Evolutionary conservation across 371 early-diverging fungal genomes (phyloP).

Genomic region (Mucor piriformis): DNA sequence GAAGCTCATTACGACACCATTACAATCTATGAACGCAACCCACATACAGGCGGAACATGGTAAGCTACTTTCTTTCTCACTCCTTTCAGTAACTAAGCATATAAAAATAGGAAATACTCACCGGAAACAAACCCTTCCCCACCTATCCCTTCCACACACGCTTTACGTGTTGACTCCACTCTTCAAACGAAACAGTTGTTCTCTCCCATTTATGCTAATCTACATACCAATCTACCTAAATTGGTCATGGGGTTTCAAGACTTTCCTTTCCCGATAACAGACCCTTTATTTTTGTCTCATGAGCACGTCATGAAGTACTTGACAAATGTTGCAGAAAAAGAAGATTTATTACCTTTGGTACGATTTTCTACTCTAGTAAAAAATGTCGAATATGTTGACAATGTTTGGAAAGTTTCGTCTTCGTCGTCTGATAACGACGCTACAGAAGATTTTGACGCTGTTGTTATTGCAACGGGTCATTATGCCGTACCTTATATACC

Average conservation of each 20-base stretch:
- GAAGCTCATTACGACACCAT: slow-evolving; percentile 43
- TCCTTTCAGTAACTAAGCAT: not conserved
- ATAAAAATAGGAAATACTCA: slow-evolving; percentile 39
- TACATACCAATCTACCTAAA: slow-evolving; percentile 64
- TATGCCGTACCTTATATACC: slow-evolving; percentile 61
- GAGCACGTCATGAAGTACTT: slow-evolving; percentile 53
- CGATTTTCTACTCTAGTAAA: slow-evolving; percentile 52
- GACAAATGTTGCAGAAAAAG: slow-evolving; percentile 29
- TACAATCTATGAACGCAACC: slow-evolving; percentile 46
- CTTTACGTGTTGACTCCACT: slow-evolving; percentile 41
- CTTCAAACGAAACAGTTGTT: slow-evolving; percentile 2
- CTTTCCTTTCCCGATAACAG: slow-evolving; percentile 42
- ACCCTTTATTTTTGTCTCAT: slow-evolving; percentile 51
- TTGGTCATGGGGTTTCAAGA: slow-evolving; percentile 62
- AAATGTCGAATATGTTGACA: slow-evolving; percentile 22
- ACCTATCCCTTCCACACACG: slow-evolving; percentile 37
- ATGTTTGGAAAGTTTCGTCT: slow-evolving; percentile 28
- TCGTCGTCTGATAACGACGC: not conserved
- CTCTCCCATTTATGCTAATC: slow-evolving; percentile 58
- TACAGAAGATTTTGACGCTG: slow-evolving; percentile 51
- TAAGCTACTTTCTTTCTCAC: slow-evolving; percentile 3
- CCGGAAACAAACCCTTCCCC: slow-evolving; percentile 30
- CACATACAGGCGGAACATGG: slow-evolving; percentile 52
- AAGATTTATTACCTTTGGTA: slow-evolving; percentile 34
- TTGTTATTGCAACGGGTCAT: slow-evolving; percentile 65